Base-by-base conservation (phyloP, 345 rosid genomes). In the Pistacia integerrima region DNA sequence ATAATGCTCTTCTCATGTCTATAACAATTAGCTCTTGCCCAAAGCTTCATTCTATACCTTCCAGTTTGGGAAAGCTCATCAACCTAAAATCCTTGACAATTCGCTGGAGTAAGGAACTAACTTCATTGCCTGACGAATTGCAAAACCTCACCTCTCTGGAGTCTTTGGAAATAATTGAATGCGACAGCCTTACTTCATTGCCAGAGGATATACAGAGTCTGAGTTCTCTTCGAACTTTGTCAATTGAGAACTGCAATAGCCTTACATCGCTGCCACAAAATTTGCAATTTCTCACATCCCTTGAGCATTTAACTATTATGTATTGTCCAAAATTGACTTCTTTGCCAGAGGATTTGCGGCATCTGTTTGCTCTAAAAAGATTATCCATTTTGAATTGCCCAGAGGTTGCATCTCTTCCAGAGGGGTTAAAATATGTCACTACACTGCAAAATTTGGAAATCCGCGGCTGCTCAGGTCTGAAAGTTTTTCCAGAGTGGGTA, bases 291-390 rank as follows among this genome's bases (percentile, higher is more conserved):
- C 71, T 62, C 58, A 72, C 71, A 1, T 51, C 74, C 48, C 82
- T 82, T 8, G 72, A 60, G 74, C 74, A 72, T 44, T 68, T 74
- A 22, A 78, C 79, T 18, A 62, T 78, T 28, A 75, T 84, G 78
- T 73, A 74, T 28, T 78, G 84, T 59, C 63, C 64, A 44, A 61
- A 57, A 64, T 57, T 76, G 65, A 73, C 52, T 48, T 68, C 77
- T 72, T 71, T 76, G 63, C 75, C 72, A 0, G 67, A 64, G 16
- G 74, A 55, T 33, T 25, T 72, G 61, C 61, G 69, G 0, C 63
- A 73, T 56, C 62, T 78, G 28, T 64, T 58, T 41, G 60, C 67
- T 0, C 76, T 84, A 3, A 30, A 64, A 30, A 36, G 67, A 46
- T 57, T 81, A 56, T 60, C 75, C 67, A 69, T 81, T 58, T 56